Base-by-base conservation (phyloP, 148 eudicot species). In the Camellia lanceoleosa region DNA sequence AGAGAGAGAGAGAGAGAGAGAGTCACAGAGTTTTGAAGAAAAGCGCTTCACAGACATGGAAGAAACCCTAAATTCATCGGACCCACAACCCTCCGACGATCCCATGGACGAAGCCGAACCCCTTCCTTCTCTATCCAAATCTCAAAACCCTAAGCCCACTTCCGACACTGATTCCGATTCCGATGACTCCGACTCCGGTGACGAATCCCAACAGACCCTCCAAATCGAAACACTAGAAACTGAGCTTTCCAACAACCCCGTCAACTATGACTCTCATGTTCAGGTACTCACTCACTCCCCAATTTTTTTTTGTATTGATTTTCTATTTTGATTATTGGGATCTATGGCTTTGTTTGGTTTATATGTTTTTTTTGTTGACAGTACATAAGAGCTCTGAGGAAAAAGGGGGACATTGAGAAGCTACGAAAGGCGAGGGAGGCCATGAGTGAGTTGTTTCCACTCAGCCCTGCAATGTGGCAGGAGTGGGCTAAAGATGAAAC, bases 401-500 rank as follows among this genome's bases (percentile, higher is more conserved):
- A 92, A 82, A 80, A 84, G 80, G 98, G 99, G 55, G 97, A 96
- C 19, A 78, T 94, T 79, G 97, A 94, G 75, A 96, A 96, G 86
- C 92, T 96, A 10, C 85, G 93, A 47, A 79, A 82, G 73, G 99
- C 98, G 7, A 92, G 99, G 85, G 98, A 93, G 68, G 87, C 92
- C 13, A 96, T 96, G 98, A 88, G 76, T 73, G 75, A 81, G 60
- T 30, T 91, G 47, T 96, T 96, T 44, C 99, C 99, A 0, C 75
- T 96, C 79, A 87, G 80, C 71, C 94, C 99, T 13, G 70, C 86
- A 46, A 89, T 96, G 98, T 96, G 99, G 99, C 95, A 82, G 80
- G 95, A 93, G 76, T 93, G 99, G 99, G 90, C 91, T 80, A 92
- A 91, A 44, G 98, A 96, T 78, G 98, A 96, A 84, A 82, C 83